Base-by-base conservation (phyloP, 1,284 basidiomycete species). In the Grifola frondosa region DNA sequence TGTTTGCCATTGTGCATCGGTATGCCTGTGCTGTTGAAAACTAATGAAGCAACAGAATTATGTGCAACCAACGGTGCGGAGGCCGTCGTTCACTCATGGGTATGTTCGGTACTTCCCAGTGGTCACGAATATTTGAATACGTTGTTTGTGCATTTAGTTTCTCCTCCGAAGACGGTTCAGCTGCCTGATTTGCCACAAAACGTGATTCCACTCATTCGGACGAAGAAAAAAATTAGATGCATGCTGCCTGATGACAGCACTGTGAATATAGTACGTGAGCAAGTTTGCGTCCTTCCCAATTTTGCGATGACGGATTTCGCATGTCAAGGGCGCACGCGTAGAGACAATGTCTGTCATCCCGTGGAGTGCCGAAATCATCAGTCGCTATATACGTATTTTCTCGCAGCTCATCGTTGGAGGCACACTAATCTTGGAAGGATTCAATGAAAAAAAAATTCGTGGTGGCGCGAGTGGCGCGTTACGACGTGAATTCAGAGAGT, bases 241-340 rank as follows among this genome's bases (percentile, higher is more conserved):
- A 28, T 30, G 7, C 21, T 70, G 3, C 58, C 59, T 13, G 55
- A 63, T 58, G 66, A 61, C 33, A 40, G 26, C n/a, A 29, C 11
- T 2, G 25, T 65, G 3, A 22, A 21, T 6, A 53, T 72, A 10
- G 37, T 30, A 0, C 35, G 65, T 11, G 40, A 50, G 3, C 70
- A 73, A 46, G 63, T 72, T 0, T 43, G 59, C 9, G 49, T 70
- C 0, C 24, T 70, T 1, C 62, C 62, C 0, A 69, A 71, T 42
- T 73, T 72, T 63, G 59, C 65, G 3, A 72, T 71, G 62, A 71
- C 69, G 10, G 69, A 71, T 42, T 71, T 64, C 58, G 49, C 56
- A 2, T 67, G 64, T 1, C 69, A 73, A 54, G 71, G 70, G 6
- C 63, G 68, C 39, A 67, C 66, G 2, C 23, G 66, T 19, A 17